Evolutionary conservation across 768 basidiomycete species (phyloP), one percentile per base, ranked within the genome.

Genomic region (Kwoniella dejecticola): DNA sequence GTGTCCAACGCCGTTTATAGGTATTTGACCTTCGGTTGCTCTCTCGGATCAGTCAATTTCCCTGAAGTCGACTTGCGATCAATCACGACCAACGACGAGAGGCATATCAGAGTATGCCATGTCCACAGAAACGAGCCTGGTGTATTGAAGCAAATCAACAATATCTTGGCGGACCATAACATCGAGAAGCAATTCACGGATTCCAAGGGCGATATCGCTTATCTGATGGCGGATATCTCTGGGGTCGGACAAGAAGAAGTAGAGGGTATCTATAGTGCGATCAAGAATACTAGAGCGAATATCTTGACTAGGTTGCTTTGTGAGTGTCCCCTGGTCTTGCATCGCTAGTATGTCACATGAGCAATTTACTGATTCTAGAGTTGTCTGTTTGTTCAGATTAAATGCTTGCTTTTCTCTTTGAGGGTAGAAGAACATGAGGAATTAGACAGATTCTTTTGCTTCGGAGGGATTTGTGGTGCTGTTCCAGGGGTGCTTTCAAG

Each of bases 101-200:
- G 84, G 64, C 84, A 89, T 74, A 85, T 97, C 67, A 89, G 96
- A 64, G 83, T 99, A 31, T 98, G 96, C 81, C 87, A 97, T 79
- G 89, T 96, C 49, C 96, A 99, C 84, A 87, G 83, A 79, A 99
- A 99, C 81, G 80, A 81, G 56, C 79, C 78, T 4, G 77, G 77
- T 67, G 96, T 97, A 48, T 87, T 99, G 75, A 88, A 86, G 72
- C 86, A 87, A 74, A 90, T 99, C 83, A 99, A 99, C 84, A 89
- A 94, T 69, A 88, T 89, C 29, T 82, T 99, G 41, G 89, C 89
- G 49, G 88, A 91, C 38, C 92, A 94, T 84, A 98, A 99, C 80
- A 94, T 99, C 77, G 93, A 95, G 81, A 98, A 98, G 82, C 96
- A 98, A 81, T 97, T 88, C 80, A 93, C 95, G n/a, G 96, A 99